Conservation (phyloP, 225 moss, liverwort and hornwort species). For the Ulota crispa region DNA sequence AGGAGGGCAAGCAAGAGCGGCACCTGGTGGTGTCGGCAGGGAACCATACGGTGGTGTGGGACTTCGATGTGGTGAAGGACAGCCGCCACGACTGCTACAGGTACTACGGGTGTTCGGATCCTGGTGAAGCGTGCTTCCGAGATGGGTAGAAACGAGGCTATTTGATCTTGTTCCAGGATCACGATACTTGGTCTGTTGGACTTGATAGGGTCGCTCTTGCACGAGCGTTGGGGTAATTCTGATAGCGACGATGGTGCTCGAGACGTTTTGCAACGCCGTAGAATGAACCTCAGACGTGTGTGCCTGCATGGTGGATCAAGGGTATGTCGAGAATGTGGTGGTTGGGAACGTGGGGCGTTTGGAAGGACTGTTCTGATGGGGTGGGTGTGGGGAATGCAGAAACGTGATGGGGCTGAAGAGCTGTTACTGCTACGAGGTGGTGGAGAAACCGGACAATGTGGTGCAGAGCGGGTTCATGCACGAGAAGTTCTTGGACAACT, state of each 20-base stretch:
- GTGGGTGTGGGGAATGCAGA: constrained; percentile 21
- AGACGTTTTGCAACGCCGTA: background rate
- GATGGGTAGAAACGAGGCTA: background rate
- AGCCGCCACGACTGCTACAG: constrained; percentile 58
- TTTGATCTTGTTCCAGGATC: background rate
- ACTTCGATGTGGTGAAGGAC: constrained; percentile 54
- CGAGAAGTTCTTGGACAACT: constrained; percentile 63
- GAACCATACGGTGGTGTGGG: constrained; percentile 53
- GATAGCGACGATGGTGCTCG: background rate
- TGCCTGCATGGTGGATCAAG: background rate
- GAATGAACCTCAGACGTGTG: background rate
- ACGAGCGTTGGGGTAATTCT: background rate
- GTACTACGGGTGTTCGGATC: background rate
- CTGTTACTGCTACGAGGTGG: constrained; percentile 92
- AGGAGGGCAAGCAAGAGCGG: constrained; percentile 59
- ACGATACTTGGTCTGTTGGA: background rate
- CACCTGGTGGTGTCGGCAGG: constrained; percentile 61
- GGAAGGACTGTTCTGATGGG: background rate
- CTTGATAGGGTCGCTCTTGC: background rate
- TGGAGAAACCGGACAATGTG: constrained; percentile 80
- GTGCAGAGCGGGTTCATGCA: constrained; percentile 98
- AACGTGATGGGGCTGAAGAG: constrained; percentile 65
- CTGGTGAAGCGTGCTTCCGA: background rate
- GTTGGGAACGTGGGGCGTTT: background rate
- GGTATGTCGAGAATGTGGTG: background rate